These are phyloP conservation scores for Boletus edulis DNA, from an alignment of 768 basidiomycete species.

Conservation along the genomic window DNA sequence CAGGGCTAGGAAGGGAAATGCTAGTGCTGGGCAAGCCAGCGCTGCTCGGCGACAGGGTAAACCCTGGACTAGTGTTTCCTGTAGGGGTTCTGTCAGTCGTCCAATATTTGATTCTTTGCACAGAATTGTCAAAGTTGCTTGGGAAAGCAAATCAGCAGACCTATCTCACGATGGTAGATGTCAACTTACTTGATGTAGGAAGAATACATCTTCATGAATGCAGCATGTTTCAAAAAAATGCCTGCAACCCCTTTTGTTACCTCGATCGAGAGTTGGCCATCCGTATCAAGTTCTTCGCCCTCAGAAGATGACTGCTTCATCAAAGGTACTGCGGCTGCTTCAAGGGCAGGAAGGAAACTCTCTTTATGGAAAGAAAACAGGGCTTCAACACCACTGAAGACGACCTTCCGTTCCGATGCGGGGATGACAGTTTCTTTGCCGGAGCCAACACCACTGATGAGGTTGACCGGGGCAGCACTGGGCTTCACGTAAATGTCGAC, in stretches of 20 bases:
- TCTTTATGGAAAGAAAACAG: slow-evolving; percentile 91
- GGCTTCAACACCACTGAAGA: slow-evolving; percentile 88
- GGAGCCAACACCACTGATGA: slow-evolving; percentile 67
- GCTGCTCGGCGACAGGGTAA: slow-evolving; percentile 49
- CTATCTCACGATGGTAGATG: slow-evolving; percentile 2
- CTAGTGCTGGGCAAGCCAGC: slow-evolving; percentile 57
- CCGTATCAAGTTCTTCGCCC: slow-evolving; percentile 54
- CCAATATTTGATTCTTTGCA: slow-evolving; percentile 88
- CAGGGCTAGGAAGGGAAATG: slow-evolving; percentile 42
- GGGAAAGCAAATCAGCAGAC: slow-evolving; percentile 12
- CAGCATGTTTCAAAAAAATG: slow-evolving; percentile 90
- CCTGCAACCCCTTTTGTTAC: slow-evolving; percentile 82
- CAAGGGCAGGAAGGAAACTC: slow-evolving; percentile 89
- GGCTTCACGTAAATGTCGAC: slow-evolving; percentile 95
- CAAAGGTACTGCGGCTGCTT: slow-evolving; percentile 70
- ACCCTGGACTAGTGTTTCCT: slow-evolving; percentile 36
- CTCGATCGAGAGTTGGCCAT: slow-evolving; percentile 68
- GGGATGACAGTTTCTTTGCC: slow-evolving; percentile 86
- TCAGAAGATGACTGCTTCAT: slow-evolving; percentile 46
- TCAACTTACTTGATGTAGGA: slow-evolving; percentile 89
- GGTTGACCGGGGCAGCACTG: slow-evolving; percentile 64
- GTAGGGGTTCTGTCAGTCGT: slow-evolving; percentile 51
- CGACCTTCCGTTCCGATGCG: slow-evolving; percentile 79
- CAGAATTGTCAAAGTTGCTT: slow-evolving; percentile 93
- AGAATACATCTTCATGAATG: slow-evolving; percentile 99